A percentile compares a stretch with the other conserved stretches of the same genome.
phyloP scores from a whole-genome alignment of 306 rosid genomes.

The Vigna radiata region DNA sequence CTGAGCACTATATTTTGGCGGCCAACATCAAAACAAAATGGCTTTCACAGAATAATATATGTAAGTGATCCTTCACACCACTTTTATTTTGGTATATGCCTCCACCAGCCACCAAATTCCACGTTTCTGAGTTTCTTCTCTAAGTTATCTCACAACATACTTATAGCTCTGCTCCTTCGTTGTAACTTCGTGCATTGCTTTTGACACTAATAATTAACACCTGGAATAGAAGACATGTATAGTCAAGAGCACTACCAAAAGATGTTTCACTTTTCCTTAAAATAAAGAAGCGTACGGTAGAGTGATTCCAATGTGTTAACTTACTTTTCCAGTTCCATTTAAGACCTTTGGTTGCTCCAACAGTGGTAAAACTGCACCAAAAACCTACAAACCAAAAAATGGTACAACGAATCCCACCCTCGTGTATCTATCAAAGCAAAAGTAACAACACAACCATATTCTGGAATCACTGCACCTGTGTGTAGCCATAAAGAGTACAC shows the following conservation, averaged over 20 bases:
- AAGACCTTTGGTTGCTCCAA: too few relatives aligned
- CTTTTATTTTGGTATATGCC: neutral
- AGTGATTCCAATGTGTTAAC: neutral
- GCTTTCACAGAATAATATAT: neutral
- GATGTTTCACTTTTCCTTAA: neutral
- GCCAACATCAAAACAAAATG: neutral
- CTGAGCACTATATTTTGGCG: neutral
- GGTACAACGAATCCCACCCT: too few relatives aligned
- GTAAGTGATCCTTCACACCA: neutral
- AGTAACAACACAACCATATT: too few relatives aligned
- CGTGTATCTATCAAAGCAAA: too few relatives aligned
- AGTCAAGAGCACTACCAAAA: conserved; percentile 25
- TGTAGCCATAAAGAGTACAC: too few relatives aligned
- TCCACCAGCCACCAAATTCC: too few relatives aligned
- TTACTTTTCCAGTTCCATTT: too few relatives aligned
- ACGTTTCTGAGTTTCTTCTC: neutral
- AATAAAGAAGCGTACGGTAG: neutral
- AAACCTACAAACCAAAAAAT: too few relatives aligned
- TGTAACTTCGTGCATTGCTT: neutral
- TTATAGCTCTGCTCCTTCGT: neutral
- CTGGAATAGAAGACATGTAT: neutral
- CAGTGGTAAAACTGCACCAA: too few relatives aligned
- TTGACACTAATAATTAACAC: neutral
- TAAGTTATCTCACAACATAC: neutral
- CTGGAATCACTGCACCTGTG: too few relatives aligned